Evolutionary conservation across 2,329 filamentous ascomycete genomes (phyloP).

Genomic region (Camillea tinctor): DNA sequence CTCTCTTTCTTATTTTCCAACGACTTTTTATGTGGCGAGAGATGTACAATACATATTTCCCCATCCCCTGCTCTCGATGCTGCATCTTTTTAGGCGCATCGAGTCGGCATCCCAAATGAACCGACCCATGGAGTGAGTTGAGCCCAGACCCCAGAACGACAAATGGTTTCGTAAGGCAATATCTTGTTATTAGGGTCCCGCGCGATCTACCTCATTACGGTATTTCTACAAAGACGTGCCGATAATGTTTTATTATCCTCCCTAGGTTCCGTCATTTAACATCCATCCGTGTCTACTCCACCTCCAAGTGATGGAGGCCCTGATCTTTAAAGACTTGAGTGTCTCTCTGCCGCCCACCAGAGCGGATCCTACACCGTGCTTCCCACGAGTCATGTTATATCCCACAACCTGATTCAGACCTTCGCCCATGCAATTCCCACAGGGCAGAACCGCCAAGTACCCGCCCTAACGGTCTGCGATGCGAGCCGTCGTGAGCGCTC

Average conservation of each 20-base stretch:
- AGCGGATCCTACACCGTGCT: conserved; percentile 15
- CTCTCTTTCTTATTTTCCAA: neutral
- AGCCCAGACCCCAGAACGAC: neutral
- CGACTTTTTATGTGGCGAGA: conserved; percentile 1
- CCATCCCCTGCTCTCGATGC: conserved; percentile 20
- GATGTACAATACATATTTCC: conserved; percentile 11
- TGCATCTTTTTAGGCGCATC: conserved; percentile 20
- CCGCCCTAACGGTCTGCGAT: neutral
- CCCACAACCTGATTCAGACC: neutral
- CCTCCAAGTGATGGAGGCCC: conserved; percentile 13
- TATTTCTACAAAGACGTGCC: conserved; percentile 17
- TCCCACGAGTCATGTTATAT: conserved; percentile 3
- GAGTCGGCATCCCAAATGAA: conserved; percentile 24
- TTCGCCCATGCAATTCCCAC: neutral
- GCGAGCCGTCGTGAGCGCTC: neutral
- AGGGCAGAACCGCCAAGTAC: neutral
- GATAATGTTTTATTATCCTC: conserved; percentile 14
- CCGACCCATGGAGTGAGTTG: conserved; percentile 15
- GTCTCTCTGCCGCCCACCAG: neutral
- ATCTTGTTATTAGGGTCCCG: conserved; percentile 15
- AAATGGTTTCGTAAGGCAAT: conserved; percentile 20
- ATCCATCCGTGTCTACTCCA: conserved; percentile 5
- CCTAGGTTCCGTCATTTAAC: conserved; percentile 15
- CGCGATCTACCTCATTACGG: conserved; percentile 16
- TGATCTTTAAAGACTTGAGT: conserved; percentile 6